Evolutionary conservation across 2,329 filamentous ascomycete genomes (phyloP), one percentile per base, ranked within the genome.

Genomic region (Sarocladiaceae sp.): DNA sequence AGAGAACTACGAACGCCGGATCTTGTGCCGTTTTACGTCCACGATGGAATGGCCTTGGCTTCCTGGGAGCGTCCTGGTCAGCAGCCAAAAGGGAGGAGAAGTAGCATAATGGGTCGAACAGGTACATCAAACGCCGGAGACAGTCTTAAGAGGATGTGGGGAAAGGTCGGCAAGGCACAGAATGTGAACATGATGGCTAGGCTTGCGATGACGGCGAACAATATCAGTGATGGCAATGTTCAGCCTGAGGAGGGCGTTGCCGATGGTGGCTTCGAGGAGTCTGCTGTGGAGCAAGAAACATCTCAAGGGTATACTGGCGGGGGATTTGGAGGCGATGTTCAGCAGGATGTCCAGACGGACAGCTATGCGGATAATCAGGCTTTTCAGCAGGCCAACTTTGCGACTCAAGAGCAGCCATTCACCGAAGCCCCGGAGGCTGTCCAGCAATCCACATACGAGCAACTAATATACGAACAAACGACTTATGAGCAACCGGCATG

Each of bases 11-110:
- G 49, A 13, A 58, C 56, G 0, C 56, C 56, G 4, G 56, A 59
- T 12, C 39, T 53, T n/a, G 47, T 49, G 0, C 47, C 53, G 0
- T 59, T 58, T 10, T 59, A 58, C 1, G 44, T 57, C 26, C 54
- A 59, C 1, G 56, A 59, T n/a, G 46, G 41, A 1, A 24, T 59
- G 0, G 55, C 49, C 2, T n/a, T 59, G 2, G 53, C 53, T 1
- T 49, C 55, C 0, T 59, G 57, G 57, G 56, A 58, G 15, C 46
- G 55, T n/a, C 57, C 56, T 2, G 57, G 57, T 2, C 51, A 56
- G 5, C 55, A 53, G 13, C 56, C 56, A 4, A 51, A 41, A 15
- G 18, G 33, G 33, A 35, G 33, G 21, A 35, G 33, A 18, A 35
- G 33, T 21, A 35, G 15, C 18, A 35, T 35, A 19, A 35, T 15